Evolutionary conservation across 495 filamentous ascomycete genomes (phyloP).

Genomic region (Penicillium argentinense): DNA sequence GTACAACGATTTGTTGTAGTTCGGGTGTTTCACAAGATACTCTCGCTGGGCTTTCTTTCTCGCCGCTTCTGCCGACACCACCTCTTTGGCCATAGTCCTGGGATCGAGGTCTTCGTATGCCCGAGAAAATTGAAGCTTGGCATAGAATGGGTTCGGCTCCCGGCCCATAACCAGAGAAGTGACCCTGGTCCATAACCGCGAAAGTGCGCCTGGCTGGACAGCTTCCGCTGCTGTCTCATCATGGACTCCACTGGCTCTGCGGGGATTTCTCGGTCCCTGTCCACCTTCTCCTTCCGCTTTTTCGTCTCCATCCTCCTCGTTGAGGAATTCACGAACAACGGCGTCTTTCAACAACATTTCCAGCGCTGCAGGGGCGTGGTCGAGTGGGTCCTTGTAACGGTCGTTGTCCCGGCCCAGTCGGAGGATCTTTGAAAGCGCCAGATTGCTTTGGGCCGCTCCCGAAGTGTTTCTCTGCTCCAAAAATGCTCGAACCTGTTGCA

Average conservation of each 20-base stretch:
- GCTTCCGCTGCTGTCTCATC: conserved; percentile 29
- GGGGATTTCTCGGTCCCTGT: conserved; percentile 14
- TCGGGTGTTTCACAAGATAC: conserved; percentile 82
- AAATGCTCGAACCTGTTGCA: conserved; percentile 93
- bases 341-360: conserved; percentile 97
- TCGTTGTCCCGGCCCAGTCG: conserved; percentile 65
- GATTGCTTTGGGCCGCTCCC: conserved; percentile 66
- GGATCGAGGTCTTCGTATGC: conserved; percentile 79
- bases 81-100: conserved; percentile 82
- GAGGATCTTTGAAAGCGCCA: conserved; percentile 87
- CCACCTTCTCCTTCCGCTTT: conserved; percentile 29
- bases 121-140: conserved; percentile 69
- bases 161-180: conserved; percentile 52
- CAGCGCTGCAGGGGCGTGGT: conserved; percentile 82
- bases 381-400: conserved; percentile 75
- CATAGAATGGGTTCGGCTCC: conserved; percentile 96
- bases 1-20: conserved; percentile 89
- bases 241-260: conserved; percentile 22
- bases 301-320: conserved; percentile 59
- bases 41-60: conserved; percentile 86
- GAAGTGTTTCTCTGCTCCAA: conserved; percentile 85
- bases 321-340: conserved; percentile 90
- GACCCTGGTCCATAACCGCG: conserved; percentile 57
- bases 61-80: conserved; percentile 76
- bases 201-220: conserved; percentile 54